phyloP scores from a whole-genome alignment of 768 basidiomycete species.

The Podaxis carcinomalis region DNA sequence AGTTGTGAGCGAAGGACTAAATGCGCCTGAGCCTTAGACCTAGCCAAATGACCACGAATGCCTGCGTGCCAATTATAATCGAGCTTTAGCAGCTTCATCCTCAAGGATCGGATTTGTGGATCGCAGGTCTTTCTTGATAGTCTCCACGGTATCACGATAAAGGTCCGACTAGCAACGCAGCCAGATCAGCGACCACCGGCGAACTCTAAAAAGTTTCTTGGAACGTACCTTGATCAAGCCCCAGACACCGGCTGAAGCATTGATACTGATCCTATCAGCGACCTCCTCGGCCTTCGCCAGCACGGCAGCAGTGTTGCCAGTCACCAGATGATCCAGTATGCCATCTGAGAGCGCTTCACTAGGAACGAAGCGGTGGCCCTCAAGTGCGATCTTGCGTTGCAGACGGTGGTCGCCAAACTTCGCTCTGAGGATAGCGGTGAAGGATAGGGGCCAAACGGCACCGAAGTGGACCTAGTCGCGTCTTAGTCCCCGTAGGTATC shows the following conservation, averaged over 20 bases:
- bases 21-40: too few relatives aligned
- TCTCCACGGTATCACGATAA: slow-evolving; percentile 50
- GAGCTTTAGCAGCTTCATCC: slow-evolving; percentile 47
- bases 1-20: too few relatives aligned
- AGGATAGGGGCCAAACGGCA: slow-evolving; percentile 72
- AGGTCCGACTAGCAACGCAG: slow-evolving; percentile 39
- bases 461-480: slow-evolving; percentile 71
- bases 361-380: slow-evolving; percentile 77
- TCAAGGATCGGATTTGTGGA: slow-evolving; percentile 33
- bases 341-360: slow-evolving; percentile 62
- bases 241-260: slow-evolving; percentile 62
- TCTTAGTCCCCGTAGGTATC: not conserved
- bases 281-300: slow-evolving; percentile 61
- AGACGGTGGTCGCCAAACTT: slow-evolving; percentile 59
- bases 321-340: slow-evolving; percentile 67
- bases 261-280: slow-evolving; percentile 45
- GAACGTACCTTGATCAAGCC: slow-evolving; percentile 64
- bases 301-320: slow-evolving; percentile 55
- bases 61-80: slow-evolving; percentile 26
- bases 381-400: slow-evolving; percentile 71
- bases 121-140: slow-evolving; percentile 34
- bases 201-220: not conserved
- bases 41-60: not conserved
- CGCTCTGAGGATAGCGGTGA: slow-evolving; percentile 56
- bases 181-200: slow-evolving; percentile 5